Conservation (phyloP, 2,329 filamentous ascomycete genomes). For the Xylariomycetidae sp. region DNA sequence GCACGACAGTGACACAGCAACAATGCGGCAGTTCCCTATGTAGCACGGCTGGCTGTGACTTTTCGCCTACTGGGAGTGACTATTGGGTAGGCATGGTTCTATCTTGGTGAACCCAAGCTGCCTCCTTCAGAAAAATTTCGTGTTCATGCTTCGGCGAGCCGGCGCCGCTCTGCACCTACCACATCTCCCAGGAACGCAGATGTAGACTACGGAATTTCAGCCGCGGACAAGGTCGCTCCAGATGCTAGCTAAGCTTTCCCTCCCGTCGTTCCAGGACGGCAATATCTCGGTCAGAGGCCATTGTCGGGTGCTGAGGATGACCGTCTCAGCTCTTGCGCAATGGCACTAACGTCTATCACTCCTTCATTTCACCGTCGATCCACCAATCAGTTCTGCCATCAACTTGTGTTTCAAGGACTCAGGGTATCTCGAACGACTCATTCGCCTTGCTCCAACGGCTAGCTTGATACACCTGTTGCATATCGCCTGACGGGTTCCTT, state of each 20-base stretch:
- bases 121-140: constrained; percentile 11
- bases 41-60: constrained; percentile 16
- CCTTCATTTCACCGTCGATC: constrained; percentile 4
- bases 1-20: no score
- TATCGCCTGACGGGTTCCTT: not conserved
- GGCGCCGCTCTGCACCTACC: no score
- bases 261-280: no score
- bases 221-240: no score
- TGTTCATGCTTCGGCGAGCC: constrained; percentile 7
- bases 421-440: not conserved
- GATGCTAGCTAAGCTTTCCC: no score
- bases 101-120: constrained; percentile 11
- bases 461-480: constrained; percentile 1
- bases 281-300: constrained; percentile 6
- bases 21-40: constrained; percentile 6
- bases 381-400: no score
- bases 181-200: no score
- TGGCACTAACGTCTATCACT: constrained; percentile 5
- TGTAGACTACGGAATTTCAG: no score
- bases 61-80: constrained; percentile 20
- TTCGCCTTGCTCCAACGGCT: not conserved
- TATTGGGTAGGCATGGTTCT: constrained; percentile 17
- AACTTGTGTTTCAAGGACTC: not conserved
- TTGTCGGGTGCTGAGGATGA: constrained; percentile 3
- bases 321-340: constrained; percentile 3